Evolutionary conservation across 1,284 basidiomycete genomes (phyloP).

Genomic region (Boletus semigastroideus): DNA sequence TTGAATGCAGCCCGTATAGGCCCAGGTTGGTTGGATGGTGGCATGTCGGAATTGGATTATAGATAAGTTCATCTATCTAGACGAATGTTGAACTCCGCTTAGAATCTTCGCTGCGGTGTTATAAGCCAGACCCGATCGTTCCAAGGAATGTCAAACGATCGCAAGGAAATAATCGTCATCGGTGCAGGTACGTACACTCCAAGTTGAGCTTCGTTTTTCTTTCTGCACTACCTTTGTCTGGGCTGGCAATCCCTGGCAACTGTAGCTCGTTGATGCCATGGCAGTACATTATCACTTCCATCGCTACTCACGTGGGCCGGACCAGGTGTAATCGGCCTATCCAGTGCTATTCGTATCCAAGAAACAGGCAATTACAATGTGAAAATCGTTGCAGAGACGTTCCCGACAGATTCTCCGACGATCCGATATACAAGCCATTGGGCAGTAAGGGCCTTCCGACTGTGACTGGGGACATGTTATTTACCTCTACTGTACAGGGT

Average conservation of each 20-base stretch:
- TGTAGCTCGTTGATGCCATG: neutral
- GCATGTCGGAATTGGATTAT: slow-evolving; percentile 18
- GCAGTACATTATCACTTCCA: neutral
- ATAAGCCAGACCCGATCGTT: too few species aligned
- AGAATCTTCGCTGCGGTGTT: too few species aligned
- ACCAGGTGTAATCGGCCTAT: slow-evolving; percentile 66
- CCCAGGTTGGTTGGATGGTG: slow-evolving; percentile 1
- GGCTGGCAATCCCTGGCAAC: too few species aligned
- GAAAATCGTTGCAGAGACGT: slow-evolving; percentile 62
- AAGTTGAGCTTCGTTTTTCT: too few species aligned
- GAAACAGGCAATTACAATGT: slow-evolving; percentile 57
- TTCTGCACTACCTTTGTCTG: neutral
- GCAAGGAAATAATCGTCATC: slow-evolving; percentile 35
- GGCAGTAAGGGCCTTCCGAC: slow-evolving; percentile 52
- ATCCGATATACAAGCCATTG: slow-evolving; percentile 74
- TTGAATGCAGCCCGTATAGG: neutral
- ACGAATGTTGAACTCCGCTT: too few species aligned
- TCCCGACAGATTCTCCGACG: slow-evolving; percentile 66
- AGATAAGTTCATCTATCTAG: too few species aligned
- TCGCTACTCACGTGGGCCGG: neutral
- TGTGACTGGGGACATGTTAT: neutral
- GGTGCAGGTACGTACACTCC: slow-evolving; percentile 34
- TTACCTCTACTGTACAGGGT: slow-evolving; percentile 37
- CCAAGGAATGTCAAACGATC: slow-evolving; percentile 17
- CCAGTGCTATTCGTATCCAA: slow-evolving; percentile 66